phyloP scores from a whole-genome alignment of 2,329 filamentous ascomycete species.

The Ceratocystis smalleyi region DNA sequence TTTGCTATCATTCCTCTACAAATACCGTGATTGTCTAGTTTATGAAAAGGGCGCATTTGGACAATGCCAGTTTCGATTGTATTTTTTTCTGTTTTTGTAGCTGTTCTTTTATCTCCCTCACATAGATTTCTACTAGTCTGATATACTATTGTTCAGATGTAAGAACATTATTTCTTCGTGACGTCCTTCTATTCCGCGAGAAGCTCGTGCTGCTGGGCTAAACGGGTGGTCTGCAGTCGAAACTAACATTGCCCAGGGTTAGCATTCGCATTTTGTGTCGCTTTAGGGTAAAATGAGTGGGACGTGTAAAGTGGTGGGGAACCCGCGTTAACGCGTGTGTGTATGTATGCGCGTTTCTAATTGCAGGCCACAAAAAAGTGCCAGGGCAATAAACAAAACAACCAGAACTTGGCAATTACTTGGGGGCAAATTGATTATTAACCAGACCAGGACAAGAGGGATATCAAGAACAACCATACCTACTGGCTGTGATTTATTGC shows the following conservation, averaged over 20 bases:
- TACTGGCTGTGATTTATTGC: neutral
- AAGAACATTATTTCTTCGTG: too few species aligned
- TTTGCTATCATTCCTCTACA: neutral
- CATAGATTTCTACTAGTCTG: neutral
- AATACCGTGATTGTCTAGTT: neutral
- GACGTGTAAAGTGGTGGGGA: conserved; percentile 16
- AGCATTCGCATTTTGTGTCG: neutral
- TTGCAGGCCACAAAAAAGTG: neutral
- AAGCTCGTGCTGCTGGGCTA: too few species aligned
- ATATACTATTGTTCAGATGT: too few species aligned
- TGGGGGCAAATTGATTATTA: neutral
- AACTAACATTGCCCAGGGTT: neutral
- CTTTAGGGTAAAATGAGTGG: neutral
- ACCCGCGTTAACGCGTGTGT: neutral
- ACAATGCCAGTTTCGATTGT: neutral
- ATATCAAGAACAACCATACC: neutral
- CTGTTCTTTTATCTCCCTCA: neutral
- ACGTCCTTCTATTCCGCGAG: too few species aligned
- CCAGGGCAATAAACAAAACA: neutral
- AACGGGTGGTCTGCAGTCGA: too few species aligned
- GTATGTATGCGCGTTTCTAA: neutral
- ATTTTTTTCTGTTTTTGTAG: neutral
- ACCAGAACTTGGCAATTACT: neutral
- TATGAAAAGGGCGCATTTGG: neutral
- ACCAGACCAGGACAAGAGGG: neutral